Percentiles rank a stretch among this genome's conserved stretches.
Conservation (phyloP, 345 rosid species). For the Streptanthus diversifolius region DNA sequence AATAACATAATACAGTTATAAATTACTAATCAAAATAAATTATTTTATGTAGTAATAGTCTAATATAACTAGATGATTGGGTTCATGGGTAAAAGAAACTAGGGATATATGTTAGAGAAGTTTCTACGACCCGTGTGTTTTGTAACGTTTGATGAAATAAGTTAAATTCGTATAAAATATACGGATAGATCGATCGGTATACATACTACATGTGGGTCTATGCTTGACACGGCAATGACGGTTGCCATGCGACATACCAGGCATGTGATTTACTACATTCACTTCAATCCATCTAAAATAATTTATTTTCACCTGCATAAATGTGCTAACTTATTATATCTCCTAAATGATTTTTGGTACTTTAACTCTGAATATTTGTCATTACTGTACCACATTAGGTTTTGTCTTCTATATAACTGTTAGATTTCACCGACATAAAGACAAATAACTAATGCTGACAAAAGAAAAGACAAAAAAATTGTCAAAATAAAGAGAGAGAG, state of each 20-base stretch:
- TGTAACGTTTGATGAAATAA: neutral
- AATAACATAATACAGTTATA: neutral
- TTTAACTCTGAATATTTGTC: constrained; percentile 25
- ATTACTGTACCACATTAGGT: constrained; percentile 22
- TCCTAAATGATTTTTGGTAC: constrained; percentile 27
- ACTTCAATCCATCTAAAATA: constrained; percentile 9
- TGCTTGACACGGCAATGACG: constrained; percentile 11
- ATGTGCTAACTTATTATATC: constrained; percentile 16
- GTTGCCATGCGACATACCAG: constrained; percentile 12
- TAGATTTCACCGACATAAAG: constrained; percentile 22
- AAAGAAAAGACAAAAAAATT: constrained; percentile 17
- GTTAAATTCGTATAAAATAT: neutral
- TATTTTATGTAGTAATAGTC: neutral
- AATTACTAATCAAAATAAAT: neutral
- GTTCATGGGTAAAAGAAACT: neutral
- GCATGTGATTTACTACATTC: constrained; percentile 19
- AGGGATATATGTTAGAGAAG: neutral
- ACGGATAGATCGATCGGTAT: neutral
- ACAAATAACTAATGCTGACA: constrained; percentile 21
- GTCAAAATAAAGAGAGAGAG: constrained; percentile 18
- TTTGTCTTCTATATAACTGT: constrained; percentile 21
- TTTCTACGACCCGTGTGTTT: neutral
- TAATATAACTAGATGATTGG: neutral
- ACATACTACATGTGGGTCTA: constrained; percentile 9
- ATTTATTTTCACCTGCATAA: constrained; percentile 13